These are phyloP conservation scores for Mortierella sp. DNA, from an alignment of 371 early-diverging fungal genomes.

Conservation along the genomic window DNA sequence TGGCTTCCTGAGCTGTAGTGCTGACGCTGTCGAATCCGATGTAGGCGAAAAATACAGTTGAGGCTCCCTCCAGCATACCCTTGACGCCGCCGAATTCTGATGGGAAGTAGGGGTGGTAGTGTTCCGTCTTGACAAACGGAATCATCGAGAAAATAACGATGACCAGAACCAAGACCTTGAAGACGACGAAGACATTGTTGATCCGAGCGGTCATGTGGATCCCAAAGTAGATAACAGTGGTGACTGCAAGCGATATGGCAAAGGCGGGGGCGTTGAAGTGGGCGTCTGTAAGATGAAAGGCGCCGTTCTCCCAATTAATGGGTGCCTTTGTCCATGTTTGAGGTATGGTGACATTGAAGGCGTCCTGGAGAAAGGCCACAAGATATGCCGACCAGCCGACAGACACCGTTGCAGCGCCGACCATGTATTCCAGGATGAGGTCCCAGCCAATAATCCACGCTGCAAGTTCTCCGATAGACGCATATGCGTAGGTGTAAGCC, in stretches of 20 bases:
- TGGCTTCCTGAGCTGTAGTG: conserved; percentile 89
- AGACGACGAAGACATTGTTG: conserved; percentile 76
- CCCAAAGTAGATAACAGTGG: conserved; percentile 76
- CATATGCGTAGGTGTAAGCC: conserved; percentile 87
- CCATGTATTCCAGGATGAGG: conserved; percentile 84
- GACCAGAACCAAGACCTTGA: conserved; percentile 85
- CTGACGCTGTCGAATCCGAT: conserved; percentile 93
- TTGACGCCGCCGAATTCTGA: conserved; percentile 71
- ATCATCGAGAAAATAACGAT: conserved; percentile 81
- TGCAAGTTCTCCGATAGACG: conserved; percentile 87
- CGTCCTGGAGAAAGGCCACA: conserved; percentile 74
- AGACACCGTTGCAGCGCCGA: conserved; percentile 80
- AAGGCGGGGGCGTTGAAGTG: conserved; percentile 85
- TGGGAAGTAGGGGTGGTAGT: conserved; percentile 90
- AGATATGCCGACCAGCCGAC: conserved; percentile 87
- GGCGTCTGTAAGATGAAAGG: conserved; percentile 63
- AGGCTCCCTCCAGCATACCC: conserved; percentile 84
- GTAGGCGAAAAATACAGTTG: conserved; percentile 88
- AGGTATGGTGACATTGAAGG: conserved; percentile 65
- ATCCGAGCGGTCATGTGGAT: conserved; percentile 81
- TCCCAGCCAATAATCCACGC: conserved; percentile 93
- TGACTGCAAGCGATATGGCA: conserved; percentile 71
- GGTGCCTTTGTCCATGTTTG: conserved; percentile 72
- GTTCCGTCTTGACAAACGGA: conserved; percentile 73
- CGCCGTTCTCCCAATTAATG: conserved; percentile 65